Conservation (phyloP, 2,329 filamentous ascomycete genomes). For the Beauveria pseudobassiana region DNA sequence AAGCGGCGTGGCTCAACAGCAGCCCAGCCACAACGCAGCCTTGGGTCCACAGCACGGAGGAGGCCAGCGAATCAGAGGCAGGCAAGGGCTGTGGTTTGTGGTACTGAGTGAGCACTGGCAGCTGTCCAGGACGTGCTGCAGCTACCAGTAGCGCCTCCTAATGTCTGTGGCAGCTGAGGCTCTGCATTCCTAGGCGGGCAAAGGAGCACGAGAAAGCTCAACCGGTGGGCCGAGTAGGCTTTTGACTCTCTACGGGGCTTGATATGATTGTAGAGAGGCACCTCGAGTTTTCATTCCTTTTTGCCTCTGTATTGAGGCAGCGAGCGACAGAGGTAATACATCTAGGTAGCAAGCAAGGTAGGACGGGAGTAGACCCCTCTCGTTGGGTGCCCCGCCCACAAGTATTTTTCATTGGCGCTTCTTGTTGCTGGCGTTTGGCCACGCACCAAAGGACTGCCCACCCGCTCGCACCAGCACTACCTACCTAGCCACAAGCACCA, state of each 20-base stretch:
- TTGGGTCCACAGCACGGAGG: not conserved
- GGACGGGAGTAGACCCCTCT: not conserved
- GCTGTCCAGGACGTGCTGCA: not conserved
- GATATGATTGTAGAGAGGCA: not conserved
- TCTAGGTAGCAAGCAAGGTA: not conserved
- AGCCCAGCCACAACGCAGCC: not conserved
- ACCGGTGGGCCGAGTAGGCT: not conserved
- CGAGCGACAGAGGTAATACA: not conserved
- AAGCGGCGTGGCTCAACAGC: not conserved
- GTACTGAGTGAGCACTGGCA: not conserved
- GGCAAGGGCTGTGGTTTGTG: not conserved
- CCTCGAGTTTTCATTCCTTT: not conserved
- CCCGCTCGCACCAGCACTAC: not conserved
- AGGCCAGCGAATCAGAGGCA: not conserved
- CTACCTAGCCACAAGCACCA: no score
- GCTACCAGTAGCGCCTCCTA: not conserved
- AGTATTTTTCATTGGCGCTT: not conserved
- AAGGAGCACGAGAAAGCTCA: not conserved
- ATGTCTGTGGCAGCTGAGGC: not conserved
- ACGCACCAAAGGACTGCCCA: not conserved
- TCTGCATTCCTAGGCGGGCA: not conserved
- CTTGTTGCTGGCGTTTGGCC: not conserved
- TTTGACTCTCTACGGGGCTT: not conserved
- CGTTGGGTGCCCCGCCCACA: conserved; percentile 1
- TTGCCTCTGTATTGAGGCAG: not conserved